These are phyloP conservation scores for Paraglomus brasilianum DNA, from an alignment of 192 early-diverging fungal genomes.

Conservation along the genomic window DNA sequence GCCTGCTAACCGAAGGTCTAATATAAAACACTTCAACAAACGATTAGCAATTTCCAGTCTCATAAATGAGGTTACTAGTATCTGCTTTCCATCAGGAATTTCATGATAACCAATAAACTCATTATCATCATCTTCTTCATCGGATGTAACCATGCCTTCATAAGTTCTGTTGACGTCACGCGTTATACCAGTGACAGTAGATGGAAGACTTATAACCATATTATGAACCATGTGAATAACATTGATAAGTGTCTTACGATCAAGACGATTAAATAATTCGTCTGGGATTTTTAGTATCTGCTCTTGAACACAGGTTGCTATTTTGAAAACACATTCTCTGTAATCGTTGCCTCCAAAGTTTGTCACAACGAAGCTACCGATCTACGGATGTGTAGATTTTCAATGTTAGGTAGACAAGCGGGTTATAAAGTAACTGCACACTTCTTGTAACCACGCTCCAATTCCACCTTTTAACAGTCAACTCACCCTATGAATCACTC, in stretches of 20 bases:
- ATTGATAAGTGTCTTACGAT: slow-evolving; percentile 26
- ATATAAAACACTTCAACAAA: slow-evolving; percentile 42
- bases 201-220: slow-evolving; percentile 26
- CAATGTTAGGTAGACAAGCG: neutral
- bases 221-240: slow-evolving; percentile 27
- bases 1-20: slow-evolving; percentile 47
- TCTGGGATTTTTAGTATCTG: slow-evolving; percentile 29
- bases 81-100: slow-evolving; percentile 39
- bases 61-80: slow-evolving; percentile 35
- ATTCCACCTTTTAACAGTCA: neutral
- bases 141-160: slow-evolving; percentile 26
- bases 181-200: slow-evolving; percentile 6
- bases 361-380: slow-evolving; percentile 8
- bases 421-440: neutral
- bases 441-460: neutral
- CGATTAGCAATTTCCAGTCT: slow-evolving; percentile 45
- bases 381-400: neutral
- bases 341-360: slow-evolving; percentile 2
- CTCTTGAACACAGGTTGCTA: slow-evolving; percentile 15
- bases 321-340: slow-evolving; percentile 22
- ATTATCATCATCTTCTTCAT: slow-evolving; percentile 40
- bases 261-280: slow-evolving; percentile 20
- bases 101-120: slow-evolving; percentile 31
- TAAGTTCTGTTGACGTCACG: slow-evolving; percentile 19
- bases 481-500: slow-evolving; percentile 25